Percentiles rank a stretch among this genome's conserved stretches.
These are phyloP conservation scores for Ophiostoma novo-ulmi DNA, from an alignment of 2,329 filamentous ascomycete genomes.

Conservation along the genomic window DNA sequence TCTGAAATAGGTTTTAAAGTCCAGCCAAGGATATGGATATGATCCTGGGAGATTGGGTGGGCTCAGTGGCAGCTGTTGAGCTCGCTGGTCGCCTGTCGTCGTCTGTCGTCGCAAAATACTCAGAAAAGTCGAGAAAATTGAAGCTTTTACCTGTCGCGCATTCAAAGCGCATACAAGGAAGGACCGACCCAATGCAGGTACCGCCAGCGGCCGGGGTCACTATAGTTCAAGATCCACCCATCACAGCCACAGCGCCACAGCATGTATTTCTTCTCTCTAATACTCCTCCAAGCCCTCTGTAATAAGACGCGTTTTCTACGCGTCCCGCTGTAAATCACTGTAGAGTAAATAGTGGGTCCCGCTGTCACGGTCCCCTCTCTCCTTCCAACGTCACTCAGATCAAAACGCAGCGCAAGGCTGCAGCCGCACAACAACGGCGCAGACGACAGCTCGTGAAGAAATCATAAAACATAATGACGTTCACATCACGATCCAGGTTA, in stretches of 20 bases:
- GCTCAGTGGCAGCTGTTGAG: not conserved
- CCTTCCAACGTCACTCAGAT: constrained; percentile 20
- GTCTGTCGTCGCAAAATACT: not conserved
- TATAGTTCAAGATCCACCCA: not conserved
- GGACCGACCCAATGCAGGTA: not conserved
- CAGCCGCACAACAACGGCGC: not conserved
- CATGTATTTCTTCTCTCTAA: not conserved
- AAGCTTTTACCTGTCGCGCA: constrained; percentile 10
- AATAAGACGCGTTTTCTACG: constrained; percentile 21
- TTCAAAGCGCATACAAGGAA: not conserved
- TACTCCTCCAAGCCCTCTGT: not conserved
- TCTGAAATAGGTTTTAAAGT: not conserved
- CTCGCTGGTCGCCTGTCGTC: not conserved
- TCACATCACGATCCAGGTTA: not conserved
- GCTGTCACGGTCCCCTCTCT: constrained; percentile 9
- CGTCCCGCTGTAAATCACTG: constrained; percentile 11
- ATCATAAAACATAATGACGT: not conserved
- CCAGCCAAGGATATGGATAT: not conserved
- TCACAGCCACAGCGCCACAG: constrained; percentile 10
- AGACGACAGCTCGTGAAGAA: not conserved
- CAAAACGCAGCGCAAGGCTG: constrained; percentile 11
- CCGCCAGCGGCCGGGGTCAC: not conserved
- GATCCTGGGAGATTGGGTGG: not conserved
- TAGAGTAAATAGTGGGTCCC: not conserved
- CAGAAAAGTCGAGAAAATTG: not conserved